A percentile compares a stretch with the other conserved stretches of the same genome.
phyloP scores from a whole-genome alignment of 2,329 filamentous ascomycete genomes.

The Aspergillus latus region DNA sequence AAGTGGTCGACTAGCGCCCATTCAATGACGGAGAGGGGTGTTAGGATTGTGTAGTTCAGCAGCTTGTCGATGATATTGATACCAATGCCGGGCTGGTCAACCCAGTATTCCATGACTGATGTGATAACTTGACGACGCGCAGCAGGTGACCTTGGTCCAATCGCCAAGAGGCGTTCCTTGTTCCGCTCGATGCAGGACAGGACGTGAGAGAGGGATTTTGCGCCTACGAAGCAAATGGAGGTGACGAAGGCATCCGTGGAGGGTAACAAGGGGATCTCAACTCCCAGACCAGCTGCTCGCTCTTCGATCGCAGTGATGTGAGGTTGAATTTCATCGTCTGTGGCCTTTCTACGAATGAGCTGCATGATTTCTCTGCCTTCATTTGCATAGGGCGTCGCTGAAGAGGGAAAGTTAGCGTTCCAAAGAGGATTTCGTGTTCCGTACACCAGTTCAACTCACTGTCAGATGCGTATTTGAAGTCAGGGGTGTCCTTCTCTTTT shows the following conservation, averaged over 20 bases:
- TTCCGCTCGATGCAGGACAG: conserved; percentile 93
- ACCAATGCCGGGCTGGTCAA: conserved; percentile 84
- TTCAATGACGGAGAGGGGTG: conserved; percentile 78
- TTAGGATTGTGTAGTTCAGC: conserved; percentile 93
- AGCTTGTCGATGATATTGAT: conserved; percentile 94
- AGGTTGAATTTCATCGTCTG: conserved; percentile 81
- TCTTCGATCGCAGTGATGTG: conserved; percentile 78
- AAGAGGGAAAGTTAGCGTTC: conserved; percentile 17
- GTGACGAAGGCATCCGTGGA: conserved; percentile 94
- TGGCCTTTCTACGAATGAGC: conserved; percentile 78
- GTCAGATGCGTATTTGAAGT: conserved; percentile 83
- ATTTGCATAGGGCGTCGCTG: conserved; percentile 75
- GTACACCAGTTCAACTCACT: conserved; percentile 51
- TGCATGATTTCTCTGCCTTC: conserved; percentile 81
- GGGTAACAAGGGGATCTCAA: conserved; percentile 73
- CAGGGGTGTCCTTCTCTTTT: conserved; percentile 93
- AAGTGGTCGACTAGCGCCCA: conserved; percentile 77
- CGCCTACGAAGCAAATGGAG: conserved; percentile 86
- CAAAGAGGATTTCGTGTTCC: neutral
- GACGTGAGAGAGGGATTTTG: conserved; percentile 93
- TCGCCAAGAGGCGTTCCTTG: conserved; percentile 80
- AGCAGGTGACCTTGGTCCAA: conserved; percentile 70
- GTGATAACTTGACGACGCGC: conserved; percentile 86
- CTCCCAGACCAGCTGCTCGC: conserved; percentile 67
- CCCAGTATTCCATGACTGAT: conserved; percentile 90